phyloP scores from a whole-genome alignment of 108 stramenopile genomes.

The Nitzschia sp. region DNA sequence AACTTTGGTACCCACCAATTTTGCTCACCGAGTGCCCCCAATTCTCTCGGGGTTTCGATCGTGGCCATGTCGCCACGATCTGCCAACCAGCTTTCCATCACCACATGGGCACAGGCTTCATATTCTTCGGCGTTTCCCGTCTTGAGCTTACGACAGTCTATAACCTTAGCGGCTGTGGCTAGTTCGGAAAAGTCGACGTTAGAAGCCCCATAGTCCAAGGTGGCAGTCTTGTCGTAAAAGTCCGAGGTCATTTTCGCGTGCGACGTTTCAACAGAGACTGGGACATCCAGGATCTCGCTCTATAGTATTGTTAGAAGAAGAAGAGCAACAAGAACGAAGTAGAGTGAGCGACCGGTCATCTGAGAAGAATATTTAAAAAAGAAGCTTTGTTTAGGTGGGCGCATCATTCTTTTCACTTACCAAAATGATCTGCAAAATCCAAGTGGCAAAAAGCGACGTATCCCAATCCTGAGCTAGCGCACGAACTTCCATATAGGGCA shows the following conservation, averaged over 20 bases:
- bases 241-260: neutral
- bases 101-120: conserved; percentile 36
- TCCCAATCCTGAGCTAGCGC: conserved; percentile 37
- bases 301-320: neutral
- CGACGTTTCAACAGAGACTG: conserved; percentile 28
- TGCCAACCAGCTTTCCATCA: conserved; percentile 22
- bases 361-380: no score
- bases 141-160: neutral
- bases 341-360: no score
- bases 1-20: conserved; percentile 40
- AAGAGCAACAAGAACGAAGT: neutral
- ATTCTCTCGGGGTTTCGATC: neutral
- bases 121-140: conserved; percentile 13
- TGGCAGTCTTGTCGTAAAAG: conserved; percentile 29
- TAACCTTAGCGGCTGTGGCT: neutral
- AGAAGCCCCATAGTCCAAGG: neutral
- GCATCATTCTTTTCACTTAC: neutral
- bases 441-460: conserved; percentile 24
- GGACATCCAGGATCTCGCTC: conserved; percentile 36
- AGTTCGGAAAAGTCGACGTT: neutral
- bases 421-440: conserved; percentile 44
- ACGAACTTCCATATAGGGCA: conserved; percentile 39
- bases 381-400: no score
- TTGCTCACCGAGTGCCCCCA: neutral
- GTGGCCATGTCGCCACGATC: neutral